These are phyloP conservation scores for Monascus purpureus DNA, from an alignment of 495 filamentous ascomycete genomes.

Conservation along the genomic window DNA sequence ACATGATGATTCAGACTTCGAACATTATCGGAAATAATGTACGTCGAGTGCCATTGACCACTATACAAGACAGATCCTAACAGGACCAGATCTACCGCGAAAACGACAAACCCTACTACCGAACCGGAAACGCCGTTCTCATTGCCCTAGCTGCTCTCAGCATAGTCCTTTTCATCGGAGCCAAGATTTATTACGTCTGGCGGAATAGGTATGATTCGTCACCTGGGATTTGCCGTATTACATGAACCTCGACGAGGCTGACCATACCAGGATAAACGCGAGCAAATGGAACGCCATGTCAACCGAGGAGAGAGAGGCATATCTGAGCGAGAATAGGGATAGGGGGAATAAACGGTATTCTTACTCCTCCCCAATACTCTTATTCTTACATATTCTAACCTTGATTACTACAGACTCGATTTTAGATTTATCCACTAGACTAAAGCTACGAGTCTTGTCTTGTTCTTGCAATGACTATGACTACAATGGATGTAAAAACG, in stretches of 20 bases:
- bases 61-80: conserved; percentile 9
- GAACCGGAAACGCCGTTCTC: conserved; percentile 49
- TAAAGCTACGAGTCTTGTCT: no score
- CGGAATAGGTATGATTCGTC: conserved; percentile 35
- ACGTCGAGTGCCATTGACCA: conserved; percentile 6
- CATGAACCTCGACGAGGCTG: no score
- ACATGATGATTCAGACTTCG: conserved; percentile 58
- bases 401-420: conserved; percentile 32
- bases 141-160: conserved; percentile 40
- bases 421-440: conserved; percentile 37
- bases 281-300: conserved; percentile 45
- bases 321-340: conserved; percentile 50
- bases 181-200: conserved; percentile 50
- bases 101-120: conserved; percentile 54
- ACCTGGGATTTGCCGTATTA: not conserved
- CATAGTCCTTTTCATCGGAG: conserved; percentile 37
- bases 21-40: conserved; percentile 51
- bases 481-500: no score
- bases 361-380: no score
- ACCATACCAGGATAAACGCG: conserved; percentile 25
- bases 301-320: conserved; percentile 43
- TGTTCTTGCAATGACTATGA: no score
- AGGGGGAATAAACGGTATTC: conserved; percentile 54
- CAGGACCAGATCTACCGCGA: conserved; percentile 49
- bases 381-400: no score